Base-by-base conservation (phyloP, 257 asterid genomes). In the Scutellaria galericulata region DNA sequence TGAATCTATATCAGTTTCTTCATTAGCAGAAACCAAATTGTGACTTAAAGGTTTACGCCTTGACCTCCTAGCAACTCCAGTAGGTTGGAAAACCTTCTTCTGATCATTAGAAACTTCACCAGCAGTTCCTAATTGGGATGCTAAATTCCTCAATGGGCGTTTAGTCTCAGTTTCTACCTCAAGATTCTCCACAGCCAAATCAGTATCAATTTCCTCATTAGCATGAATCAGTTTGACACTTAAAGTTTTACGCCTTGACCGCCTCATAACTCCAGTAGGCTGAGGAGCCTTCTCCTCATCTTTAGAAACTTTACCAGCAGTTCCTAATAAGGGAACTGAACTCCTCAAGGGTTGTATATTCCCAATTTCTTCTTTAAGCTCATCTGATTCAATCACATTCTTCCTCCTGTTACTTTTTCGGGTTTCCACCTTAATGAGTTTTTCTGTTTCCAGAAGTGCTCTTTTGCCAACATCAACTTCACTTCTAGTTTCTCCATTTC, bases 341-440 rank as follows among this genome's bases (percentile, higher is more conserved):
- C 65, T 69, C 69, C 71, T 72, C 51, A 66, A 42, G 15, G 24
- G 42, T 68, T 13, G 46, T 31, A 37, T 58, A 7, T 51, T 70
- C 67, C 71, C 67, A 22, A 59, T 58, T 60, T 64, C 69, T 8
- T 61, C 78, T 72, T 15, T 57, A 44, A 24, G 65, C 66, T 71
- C 73, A 64, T 22, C 53, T 68, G 67, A 64, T 20, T 45, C 68
- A 55, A 66, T 13, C 72, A 66, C 67, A 70, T 42, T 27, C 39
- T 55, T 77, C 66, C 80, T 73, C 70, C 76, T 78, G 64, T 18
- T 79, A 70, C 79, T 77, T 77, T 81, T 77, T n/a, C 78, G 68
- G 45, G 70, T 58, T 63, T 70, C 78, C 76, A 48, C 44, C 37
- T 66, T 71, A 63, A 14, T 27, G 9, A 72, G 78, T 61, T 81